Evolutionary conservation across 768 basidiomycete genomes (phyloP), one percentile per base, ranked within the genome.

Genomic region (Tephrocybe sp.): DNA sequence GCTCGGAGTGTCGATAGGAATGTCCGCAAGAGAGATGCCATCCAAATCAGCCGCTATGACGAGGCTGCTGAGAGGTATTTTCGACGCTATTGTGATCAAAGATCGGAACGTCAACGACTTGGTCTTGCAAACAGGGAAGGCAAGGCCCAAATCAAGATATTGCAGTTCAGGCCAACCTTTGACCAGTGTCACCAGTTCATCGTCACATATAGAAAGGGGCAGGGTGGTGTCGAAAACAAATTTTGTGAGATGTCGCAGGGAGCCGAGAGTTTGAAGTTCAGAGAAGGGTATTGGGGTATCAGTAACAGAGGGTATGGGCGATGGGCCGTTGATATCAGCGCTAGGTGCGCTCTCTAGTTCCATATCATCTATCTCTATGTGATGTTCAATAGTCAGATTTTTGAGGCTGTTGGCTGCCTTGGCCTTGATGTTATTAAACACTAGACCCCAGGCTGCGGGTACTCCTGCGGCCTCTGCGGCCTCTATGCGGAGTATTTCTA

Each of bases 161-260:
- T 66, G 60, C 5, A 80, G 66, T 35, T 59, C 51, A 13, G 77
- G 78, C 79, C 79, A 79, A 70, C 72, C 77, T 6, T 53, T 61
- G 14, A 67, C 53, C 35, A 80, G 57, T 44, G 65, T 63, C 33
- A 64, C 68, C 17, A 79, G 53, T 33, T 72, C 72, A 26, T 55
- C 9, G 55, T 80, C 76, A 19, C 55, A 63, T 16, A 78, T 51
- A 55, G 61, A 58, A 4, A 69, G 69, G 1, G 75, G 75, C 32
- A 72, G 51, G 0, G 70, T 71, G 9, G 69, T 65, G 51, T 79
- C 75, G 35, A 76, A 59, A 14, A 67, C 59, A 13, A 79, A 60
- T 35, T 61, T 63, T 26, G 62, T 62, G 30, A 80, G 61, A 31
- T 54, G 50, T 36, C 55, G 60, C 31, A 76, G 58, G 33, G 63